Evolutionary conservation across 371 early-diverging fungal species (phyloP).

Genomic region (Lichtheimia corymbifera): DNA sequence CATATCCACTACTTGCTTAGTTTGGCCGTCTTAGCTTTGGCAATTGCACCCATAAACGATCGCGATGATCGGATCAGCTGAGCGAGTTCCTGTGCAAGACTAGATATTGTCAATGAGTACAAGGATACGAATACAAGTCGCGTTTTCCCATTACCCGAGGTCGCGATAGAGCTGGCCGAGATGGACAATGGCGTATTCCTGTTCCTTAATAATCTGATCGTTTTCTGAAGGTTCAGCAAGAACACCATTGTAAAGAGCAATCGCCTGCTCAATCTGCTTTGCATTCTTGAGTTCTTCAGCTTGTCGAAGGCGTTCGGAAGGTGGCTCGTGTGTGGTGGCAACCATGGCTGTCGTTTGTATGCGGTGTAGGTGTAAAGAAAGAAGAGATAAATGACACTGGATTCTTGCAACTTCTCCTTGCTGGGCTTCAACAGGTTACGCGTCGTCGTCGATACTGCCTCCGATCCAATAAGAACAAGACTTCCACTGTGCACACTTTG

Average conservation of each 20-base stretch:
- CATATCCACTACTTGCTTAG: conserved; percentile 60
- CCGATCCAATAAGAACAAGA: too few species aligned
- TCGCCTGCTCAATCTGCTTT: conserved; percentile 53
- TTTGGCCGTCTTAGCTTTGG: conserved; percentile 97
- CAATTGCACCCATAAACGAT: conserved; percentile 76
- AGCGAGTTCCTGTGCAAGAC: conserved; percentile 79
- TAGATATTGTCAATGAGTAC: conserved; percentile 20
- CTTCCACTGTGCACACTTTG: too few species aligned
- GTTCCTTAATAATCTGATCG: conserved; percentile 48
- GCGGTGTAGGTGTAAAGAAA: not conserved
- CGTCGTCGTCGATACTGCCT: too few species aligned
- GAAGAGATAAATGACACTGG: conserved; percentile 8
- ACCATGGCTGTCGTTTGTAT: conserved; percentile 6
- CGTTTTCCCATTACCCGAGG: conserved; percentile 49
- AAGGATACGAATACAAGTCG: too few species aligned
- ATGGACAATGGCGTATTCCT: conserved; percentile 62
- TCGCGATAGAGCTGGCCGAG: conserved; percentile 67
- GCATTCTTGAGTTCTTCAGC: conserved; percentile 53
- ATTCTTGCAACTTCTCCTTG: too few species aligned
- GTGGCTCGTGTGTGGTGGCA: conserved; percentile 12
- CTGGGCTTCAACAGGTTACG: too few species aligned
- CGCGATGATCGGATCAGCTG: conserved; percentile 80
- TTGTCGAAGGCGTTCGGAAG: conserved; percentile 42
- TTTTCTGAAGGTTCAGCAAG: conserved; percentile 33
- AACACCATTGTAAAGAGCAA: conserved; percentile 54